Percentiles rank a stretch among this genome's conserved stretches.
Conservation (phyloP, 805 yeast genomes). For the Starmerella tilneyi region DNA sequence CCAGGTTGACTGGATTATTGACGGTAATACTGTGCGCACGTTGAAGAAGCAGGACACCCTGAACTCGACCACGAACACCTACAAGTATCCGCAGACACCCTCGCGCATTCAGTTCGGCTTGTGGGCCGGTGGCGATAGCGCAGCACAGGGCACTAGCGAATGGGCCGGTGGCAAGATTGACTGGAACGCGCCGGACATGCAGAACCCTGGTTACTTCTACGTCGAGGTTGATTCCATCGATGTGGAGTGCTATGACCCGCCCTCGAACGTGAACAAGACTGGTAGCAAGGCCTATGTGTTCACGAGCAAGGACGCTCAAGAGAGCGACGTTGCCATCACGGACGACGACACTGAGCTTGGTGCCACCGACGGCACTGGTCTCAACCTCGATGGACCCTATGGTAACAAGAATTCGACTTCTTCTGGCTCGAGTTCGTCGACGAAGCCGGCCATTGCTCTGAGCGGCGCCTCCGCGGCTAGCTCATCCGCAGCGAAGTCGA, state of each 20-base stretch:
- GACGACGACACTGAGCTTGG: constrained; percentile 53
- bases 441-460: constrained; percentile 9
- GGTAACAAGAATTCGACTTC: constrained; percentile 15
- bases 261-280: constrained; percentile 39
- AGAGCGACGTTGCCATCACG: constrained; percentile 48
- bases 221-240: constrained; percentile 50
- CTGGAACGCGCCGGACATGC: constrained; percentile 49
- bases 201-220: constrained; percentile 69
- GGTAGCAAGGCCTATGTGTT: constrained; percentile 47
- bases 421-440: constrained; percentile 14
- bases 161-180: constrained; percentile 84
- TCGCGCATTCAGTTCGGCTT: constrained; percentile 61
- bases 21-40: constrained; percentile 58
- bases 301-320: constrained; percentile 39
- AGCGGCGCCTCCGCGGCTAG: constrained; percentile 14
- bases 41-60: constrained; percentile 47
- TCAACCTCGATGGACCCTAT: constrained; percentile 34
- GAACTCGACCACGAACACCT: constrained; percentile 46
- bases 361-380: constrained; percentile 54
- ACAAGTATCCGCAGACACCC: constrained; percentile 85
- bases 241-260: constrained; percentile 65
- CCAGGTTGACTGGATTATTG: constrained; percentile 56
- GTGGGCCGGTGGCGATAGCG: constrained; percentile 46
- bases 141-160: constrained; percentile 49
- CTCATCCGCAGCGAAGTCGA: constrained; percentile 9